Conservation (phyloP, 129 eudicot species). For the Lonicera japonica region DNA sequence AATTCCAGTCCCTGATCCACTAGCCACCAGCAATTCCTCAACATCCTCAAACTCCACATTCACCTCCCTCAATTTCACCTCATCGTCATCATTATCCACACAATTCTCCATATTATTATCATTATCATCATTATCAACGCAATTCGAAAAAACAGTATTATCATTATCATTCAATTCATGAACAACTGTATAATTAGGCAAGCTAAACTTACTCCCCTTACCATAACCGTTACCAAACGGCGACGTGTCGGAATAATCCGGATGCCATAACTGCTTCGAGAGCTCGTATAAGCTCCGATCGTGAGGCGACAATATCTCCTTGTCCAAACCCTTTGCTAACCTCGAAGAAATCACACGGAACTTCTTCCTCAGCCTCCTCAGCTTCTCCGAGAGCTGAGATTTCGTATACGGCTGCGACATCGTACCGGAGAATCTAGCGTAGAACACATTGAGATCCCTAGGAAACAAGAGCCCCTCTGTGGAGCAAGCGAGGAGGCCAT, state of each 20-base stretch:
- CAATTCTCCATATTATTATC: background rate
- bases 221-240: slow-evolving; percentile 19
- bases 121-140: background rate
- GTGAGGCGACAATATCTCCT: slow-evolving; percentile 39
- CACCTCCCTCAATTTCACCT: slow-evolving; percentile 33
- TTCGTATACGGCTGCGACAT: slow-evolving; percentile 64
- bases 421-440: slow-evolving; percentile 30
- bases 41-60: slow-evolving; percentile 30
- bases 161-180: background rate
- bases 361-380: slow-evolving; percentile 63
- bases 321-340: slow-evolving; percentile 36
- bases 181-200: no score
- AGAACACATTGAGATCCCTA: slow-evolving; percentile 45
- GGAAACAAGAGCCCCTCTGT: slow-evolving; percentile 47
- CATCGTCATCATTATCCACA: slow-evolving; percentile 7
- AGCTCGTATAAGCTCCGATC: slow-evolving; percentile 54
- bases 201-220: background rate
- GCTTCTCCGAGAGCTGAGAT: slow-evolving; percentile 75
- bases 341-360: slow-evolving; percentile 52
- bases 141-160: no score
- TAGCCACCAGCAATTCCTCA: slow-evolving; percentile 7
- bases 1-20: slow-evolving; percentile 11
- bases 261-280: slow-evolving; percentile 58
- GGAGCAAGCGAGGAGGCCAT: slow-evolving; percentile 42
- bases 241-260: slow-evolving; percentile 29